Evolutionary conservation across 257 asterid species (phyloP), one percentile per base, ranked within the genome.

Genomic region (Dorcoceras hygrometricum): DNA sequence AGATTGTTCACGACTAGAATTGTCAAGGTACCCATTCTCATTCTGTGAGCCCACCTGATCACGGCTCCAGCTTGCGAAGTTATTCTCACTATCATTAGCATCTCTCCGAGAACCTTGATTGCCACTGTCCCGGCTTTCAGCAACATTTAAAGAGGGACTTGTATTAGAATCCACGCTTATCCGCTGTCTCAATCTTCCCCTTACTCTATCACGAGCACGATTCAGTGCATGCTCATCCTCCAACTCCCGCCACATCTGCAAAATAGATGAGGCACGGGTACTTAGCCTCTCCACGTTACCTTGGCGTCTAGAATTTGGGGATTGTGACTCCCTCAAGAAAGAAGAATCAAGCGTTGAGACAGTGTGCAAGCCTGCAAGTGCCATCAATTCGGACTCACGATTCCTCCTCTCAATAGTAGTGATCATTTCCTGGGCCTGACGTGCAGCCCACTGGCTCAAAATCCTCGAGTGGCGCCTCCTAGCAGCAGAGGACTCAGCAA

Each of bases 231-330:
- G 95, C 36, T 91, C 98, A 62, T 89, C 96, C 82, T 91, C 98
- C 82, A 89, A 76, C 77, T 86, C 96, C 60, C 96, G 77, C 98
- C 98, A 91, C 98, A 87, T 91, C 81, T 81, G 95, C 84, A 91
- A 71, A 55, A 89, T 91, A 66, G 96, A 82, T 0, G 98, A 91
- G 61, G 95, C 95, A 27, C 80, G 84, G 22, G 95, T 83, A 73
- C 78, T 83, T 1, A 85, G 89, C 72, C 98, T 89, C 82, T 91
- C 95, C 60, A 80, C 88, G 71, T 85, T 80, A 28, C 90, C 90
- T 78, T 85, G 98, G 64, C 73, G 83, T 84, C 90, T 78, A 3
- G 90, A 85, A 50, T 88, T 87, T 6, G 96, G 95, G 65, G 96
- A 85, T 71, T 85, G 87, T 3, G 95, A 85, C 81, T 87, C 98